A percentile compares a stretch with the other conserved stretches of the same genome.
These are phyloP conservation scores for Phytophthora boehmeriae DNA, from an alignment of 352 stramenopile genomes.

Conservation along the genomic window DNA sequence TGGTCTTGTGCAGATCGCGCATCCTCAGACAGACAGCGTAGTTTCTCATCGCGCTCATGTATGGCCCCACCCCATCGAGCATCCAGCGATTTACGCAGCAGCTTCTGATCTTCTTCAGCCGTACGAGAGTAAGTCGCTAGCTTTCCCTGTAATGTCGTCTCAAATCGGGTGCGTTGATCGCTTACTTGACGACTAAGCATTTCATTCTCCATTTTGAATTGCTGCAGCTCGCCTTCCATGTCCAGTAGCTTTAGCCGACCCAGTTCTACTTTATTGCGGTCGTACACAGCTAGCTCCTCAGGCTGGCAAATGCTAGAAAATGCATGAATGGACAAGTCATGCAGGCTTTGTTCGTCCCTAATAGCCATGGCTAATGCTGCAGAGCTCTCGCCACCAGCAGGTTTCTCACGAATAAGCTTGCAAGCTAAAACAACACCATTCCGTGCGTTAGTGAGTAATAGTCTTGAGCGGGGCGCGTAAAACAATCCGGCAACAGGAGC, in stretches of 20 bases:
- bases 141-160: constrained; percentile 39
- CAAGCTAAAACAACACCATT: constrained; percentile 55
- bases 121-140: constrained; percentile 19
- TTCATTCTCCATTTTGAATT: constrained; percentile 77
- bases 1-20: constrained; percentile 59
- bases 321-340: constrained; percentile 19
- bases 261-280: constrained; percentile 60
- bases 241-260: constrained; percentile 60
- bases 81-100: constrained; percentile 41
- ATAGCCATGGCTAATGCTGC: constrained; percentile 20
- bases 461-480: constrained; percentile 33
- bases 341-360: constrained; percentile 30
- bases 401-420: constrained; percentile 16
- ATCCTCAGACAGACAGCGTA: constrained; percentile 41
- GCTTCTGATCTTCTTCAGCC: constrained; percentile 32
- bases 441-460: constrained; percentile 48
- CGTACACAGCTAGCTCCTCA: constrained; percentile 64
- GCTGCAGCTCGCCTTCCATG: constrained; percentile 64
- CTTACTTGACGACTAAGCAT: constrained; percentile 55
- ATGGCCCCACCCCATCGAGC: constrained; percentile 26
- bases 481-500: constrained; percentile 47
- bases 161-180: constrained; percentile 53
- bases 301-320: constrained; percentile 49
- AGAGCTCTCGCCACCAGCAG: constrained; percentile 12
- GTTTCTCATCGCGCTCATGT: constrained; percentile 34